phyloP scores from a whole-genome alignment of 306 rosid genomes.

The Astragalus glycyphyllos region DNA sequence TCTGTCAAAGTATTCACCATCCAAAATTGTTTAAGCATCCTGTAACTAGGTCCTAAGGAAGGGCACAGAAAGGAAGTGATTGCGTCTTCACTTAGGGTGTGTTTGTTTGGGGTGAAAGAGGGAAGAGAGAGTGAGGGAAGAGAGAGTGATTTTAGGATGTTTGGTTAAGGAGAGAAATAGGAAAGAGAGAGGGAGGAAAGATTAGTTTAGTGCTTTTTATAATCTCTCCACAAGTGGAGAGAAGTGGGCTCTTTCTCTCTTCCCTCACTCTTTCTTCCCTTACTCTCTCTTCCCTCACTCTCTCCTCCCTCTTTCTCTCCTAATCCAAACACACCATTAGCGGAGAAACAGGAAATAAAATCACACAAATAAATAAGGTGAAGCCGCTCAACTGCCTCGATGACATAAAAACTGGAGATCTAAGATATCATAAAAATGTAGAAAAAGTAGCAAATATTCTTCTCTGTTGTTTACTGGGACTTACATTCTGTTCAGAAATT shows the following conservation, averaged over 20 bases:
- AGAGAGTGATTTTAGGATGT: too few relatives aligned
- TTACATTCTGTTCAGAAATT: conserved; percentile 64
- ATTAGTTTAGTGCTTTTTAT: too few relatives aligned
- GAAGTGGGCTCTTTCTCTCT: too few relatives aligned
- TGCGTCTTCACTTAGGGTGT: conserved; percentile 29
- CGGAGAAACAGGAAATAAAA: conserved; percentile 24
- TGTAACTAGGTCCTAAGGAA: neutral
- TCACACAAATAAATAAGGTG: conserved; percentile 24
- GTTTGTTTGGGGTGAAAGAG: too few relatives aligned
- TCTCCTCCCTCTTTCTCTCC: too few relatives aligned
- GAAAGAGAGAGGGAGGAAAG: too few relatives aligned
- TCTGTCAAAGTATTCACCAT: conserved; percentile 6
- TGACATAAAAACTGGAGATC: neutral
- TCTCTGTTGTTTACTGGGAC: conserved; percentile 44
- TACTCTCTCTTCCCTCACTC: too few relatives aligned
- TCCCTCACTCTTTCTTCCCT: too few relatives aligned
- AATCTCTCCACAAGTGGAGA: too few relatives aligned
- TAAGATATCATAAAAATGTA: conserved; percentile 14
- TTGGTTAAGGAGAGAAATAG: too few relatives aligned
- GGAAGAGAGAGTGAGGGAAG: too few relatives aligned
- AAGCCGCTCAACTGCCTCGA: conserved; percentile 19
- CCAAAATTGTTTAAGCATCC: conserved; percentile 12
- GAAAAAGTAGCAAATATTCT: conserved; percentile 19
- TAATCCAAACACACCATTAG: too few relatives aligned
- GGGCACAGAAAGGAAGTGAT: conserved; percentile 18